phyloP scores from a whole-genome alignment of 176 grass and related monocot genomes.

The Eleusine coracana region DNA sequence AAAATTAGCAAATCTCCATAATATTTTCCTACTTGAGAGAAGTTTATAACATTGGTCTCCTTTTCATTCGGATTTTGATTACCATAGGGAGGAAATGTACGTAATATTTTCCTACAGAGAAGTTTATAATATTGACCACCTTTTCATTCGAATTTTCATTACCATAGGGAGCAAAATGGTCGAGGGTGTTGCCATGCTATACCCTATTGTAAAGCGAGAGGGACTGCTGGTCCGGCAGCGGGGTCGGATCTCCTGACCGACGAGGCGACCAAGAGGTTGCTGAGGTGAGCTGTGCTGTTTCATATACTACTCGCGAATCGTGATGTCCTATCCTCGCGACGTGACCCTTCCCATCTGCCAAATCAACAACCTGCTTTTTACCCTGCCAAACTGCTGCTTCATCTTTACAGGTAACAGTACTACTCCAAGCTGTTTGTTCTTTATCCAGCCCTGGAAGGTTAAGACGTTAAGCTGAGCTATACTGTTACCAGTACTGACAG shows the following conservation, averaged over 20 bases:
- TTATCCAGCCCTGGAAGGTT: background rate
- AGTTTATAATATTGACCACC: no score
- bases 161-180: background rate
- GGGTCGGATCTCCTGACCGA: slow-evolving; percentile 28
- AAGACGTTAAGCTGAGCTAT: background rate
- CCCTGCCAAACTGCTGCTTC: background rate
- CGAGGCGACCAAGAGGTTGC: slow-evolving; percentile 15
- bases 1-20: no score
- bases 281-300: slow-evolving; percentile 52
- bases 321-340: slow-evolving; percentile 35
- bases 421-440: background rate
- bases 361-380: slow-evolving; percentile 22
- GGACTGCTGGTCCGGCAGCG: slow-evolving; percentile 14
- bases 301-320: background rate
- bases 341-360: slow-evolving; percentile 31
- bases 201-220: background rate
- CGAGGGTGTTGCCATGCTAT: background rate
- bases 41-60: no score
- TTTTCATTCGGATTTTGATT: background rate
- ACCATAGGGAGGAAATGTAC: background rate
- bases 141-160: background rate
- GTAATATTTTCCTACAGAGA: no score
- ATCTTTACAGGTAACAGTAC: background rate
- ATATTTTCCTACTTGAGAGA: no score
- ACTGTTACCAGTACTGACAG: background rate